Conservation (phyloP, 805 yeast genomes). For the Nakazawaea siamensis region DNA sequence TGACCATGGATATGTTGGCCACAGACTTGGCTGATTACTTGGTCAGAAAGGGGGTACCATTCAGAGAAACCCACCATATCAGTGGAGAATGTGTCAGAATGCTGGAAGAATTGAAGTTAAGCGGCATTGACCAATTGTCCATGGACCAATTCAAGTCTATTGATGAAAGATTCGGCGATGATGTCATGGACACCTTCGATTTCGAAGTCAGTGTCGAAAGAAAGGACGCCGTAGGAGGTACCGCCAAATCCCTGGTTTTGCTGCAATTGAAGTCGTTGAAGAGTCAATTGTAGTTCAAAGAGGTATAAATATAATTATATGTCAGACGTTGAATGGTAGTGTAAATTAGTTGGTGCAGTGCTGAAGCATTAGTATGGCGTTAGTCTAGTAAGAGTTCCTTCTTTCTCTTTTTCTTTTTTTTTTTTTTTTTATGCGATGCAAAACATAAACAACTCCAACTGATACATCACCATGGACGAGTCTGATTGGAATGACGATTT, state of each 20-base stretch:
- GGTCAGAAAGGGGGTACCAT: conserved; percentile 97
- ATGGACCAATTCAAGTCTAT: conserved; percentile 72
- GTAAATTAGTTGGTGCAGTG: no score
- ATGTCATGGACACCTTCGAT: conserved; percentile 79
- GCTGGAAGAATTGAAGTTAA: conserved; percentile 70
- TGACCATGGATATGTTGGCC: conserved; percentile 98
- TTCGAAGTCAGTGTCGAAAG: conserved; percentile 94
- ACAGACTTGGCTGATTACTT: conserved; percentile 97
- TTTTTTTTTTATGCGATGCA: no score
- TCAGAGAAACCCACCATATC: conserved; percentile 98
- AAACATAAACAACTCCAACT: no score
- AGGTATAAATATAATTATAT: no score
- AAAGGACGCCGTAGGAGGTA: conserved; percentile 95
- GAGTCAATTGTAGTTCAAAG: no score
- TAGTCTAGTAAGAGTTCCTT: no score
- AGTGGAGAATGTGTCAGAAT: conserved; percentile 94
- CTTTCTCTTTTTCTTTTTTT: no score
- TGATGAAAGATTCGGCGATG: conserved; percentile 72
- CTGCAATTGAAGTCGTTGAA: conserved; percentile 73
- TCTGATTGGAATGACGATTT: conserved; percentile 10
- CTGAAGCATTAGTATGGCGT: no score
- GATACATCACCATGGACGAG: conserved; percentile 6
- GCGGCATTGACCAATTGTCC: conserved; percentile 82
- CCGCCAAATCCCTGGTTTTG: conserved; percentile 84
- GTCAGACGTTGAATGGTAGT: no score